Conservation (phyloP, 352 stramenopile genomes). For the Globisporangium yorkense region DNA sequence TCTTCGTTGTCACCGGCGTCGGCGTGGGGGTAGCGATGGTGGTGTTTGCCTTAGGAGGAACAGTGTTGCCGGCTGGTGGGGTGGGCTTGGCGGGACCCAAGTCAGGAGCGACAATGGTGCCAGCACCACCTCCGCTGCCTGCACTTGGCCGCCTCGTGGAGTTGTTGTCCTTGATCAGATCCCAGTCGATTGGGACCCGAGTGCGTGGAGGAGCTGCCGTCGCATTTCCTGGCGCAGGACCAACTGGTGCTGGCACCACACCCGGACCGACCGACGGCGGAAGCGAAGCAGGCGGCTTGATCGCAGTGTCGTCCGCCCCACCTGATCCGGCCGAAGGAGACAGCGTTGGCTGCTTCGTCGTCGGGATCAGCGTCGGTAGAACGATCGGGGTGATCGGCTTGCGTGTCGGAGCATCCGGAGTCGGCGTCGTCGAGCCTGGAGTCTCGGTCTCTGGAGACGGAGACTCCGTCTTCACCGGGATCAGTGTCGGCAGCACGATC, state of each 20-base stretch:
- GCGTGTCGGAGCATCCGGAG: neutral
- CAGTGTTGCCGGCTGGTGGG: neutral
- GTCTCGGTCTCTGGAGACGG: neutral
- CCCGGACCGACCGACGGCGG: too few relatives aligned
- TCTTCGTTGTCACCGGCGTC: neutral
- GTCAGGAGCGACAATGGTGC: slow-evolving; percentile 4
- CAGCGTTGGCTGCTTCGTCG: neutral
- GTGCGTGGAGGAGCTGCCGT: too few relatives aligned
- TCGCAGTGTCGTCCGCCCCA: too few relatives aligned
- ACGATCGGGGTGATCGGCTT: slow-evolving; percentile 1
- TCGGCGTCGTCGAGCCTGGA: neutral
- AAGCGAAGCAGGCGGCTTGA: too few relatives aligned
- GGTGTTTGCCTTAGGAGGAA: neutral
- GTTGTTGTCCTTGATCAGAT: too few relatives aligned
- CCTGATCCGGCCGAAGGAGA: too few relatives aligned
- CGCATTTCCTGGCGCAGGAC: too few relatives aligned
- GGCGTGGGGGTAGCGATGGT: neutral
- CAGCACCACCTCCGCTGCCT: neutral
- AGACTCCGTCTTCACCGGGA: neutral
- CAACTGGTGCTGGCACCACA: too few relatives aligned
- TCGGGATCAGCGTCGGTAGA: too few relatives aligned
- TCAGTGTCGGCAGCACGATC: too few relatives aligned
- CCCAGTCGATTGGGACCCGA: too few relatives aligned
- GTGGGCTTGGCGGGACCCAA: neutral
- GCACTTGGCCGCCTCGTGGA: too few relatives aligned